A percentile compares a stretch with the other conserved stretches of the same genome.
Evolutionary conservation across 2,329 filamentous ascomycete species (phyloP).

Genomic region (Pseudogymnoascus sp.): DNA sequence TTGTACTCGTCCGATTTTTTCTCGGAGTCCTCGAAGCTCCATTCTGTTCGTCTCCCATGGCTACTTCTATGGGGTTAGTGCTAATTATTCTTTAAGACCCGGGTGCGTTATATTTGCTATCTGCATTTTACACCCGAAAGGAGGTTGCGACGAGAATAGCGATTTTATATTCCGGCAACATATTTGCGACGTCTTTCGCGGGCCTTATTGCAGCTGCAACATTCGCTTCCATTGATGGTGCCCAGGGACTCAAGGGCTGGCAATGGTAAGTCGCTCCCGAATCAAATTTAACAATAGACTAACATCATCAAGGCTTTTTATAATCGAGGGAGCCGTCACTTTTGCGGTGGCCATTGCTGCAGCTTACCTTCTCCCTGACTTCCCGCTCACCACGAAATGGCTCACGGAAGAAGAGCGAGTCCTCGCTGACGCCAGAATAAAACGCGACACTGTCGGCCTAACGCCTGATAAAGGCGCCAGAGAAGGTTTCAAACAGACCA

Average conservation of each 20-base stretch:
- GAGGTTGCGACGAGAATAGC: conserved; percentile 33
- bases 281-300: background rate
- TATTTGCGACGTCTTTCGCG: conserved; percentile 33
- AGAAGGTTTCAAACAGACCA: conserved; percentile 32
- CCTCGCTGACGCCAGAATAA: conserved; percentile 36
- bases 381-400: conserved; percentile 32
- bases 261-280: conserved; percentile 23
- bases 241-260: conserved; percentile 33
- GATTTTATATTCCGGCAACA: conserved; percentile 31
- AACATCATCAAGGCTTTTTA: conserved; percentile 25
- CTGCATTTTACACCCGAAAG: conserved; percentile 29
- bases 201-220: conserved; percentile 34
- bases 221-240: conserved; percentile 23
- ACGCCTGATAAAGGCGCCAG: conserved; percentile 34
- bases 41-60: conserved; percentile 17
- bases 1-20: conserved; percentile 32
- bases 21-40: conserved; percentile 28
- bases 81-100: background rate
- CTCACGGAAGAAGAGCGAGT: conserved; percentile 31
- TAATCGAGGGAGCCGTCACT: conserved; percentile 33
- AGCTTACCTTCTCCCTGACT: conserved; percentile 30
- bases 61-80: background rate
- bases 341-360: conserved; percentile 27
- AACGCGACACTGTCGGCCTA: conserved; percentile 37
- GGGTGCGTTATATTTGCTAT: conserved; percentile 29